Evolutionary conservation across 768 basidiomycete genomes (phyloP).

Genomic region (Lepiota brunneoincarnata): DNA sequence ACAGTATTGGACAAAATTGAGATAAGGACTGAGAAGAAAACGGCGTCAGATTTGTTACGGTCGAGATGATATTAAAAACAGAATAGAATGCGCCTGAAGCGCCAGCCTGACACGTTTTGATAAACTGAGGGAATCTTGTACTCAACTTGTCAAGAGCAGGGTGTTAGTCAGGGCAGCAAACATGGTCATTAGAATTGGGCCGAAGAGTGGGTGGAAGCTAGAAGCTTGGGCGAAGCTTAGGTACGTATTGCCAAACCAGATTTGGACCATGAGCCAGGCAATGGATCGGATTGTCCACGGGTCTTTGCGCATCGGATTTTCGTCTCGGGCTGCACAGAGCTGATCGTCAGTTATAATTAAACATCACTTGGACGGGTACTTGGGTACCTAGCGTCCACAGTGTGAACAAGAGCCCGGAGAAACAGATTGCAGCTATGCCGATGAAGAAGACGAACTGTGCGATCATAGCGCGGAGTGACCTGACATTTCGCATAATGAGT

Average conservation of each 20-base stretch:
- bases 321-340: slow-evolving; percentile 23
- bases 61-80: neutral
- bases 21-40: slow-evolving; percentile 58
- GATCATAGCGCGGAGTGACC: slow-evolving; percentile 81
- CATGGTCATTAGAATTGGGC: slow-evolving; percentile 74
- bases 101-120: slow-evolving; percentile 5
- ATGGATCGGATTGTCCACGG: slow-evolving; percentile 48
- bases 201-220: slow-evolving; percentile 68
- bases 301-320: slow-evolving; percentile 20
- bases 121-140: neutral
- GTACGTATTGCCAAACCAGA: slow-evolving; percentile 82
- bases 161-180: slow-evolving; percentile 82
- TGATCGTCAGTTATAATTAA: neutral
- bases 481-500: slow-evolving; percentile 22
- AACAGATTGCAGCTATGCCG: slow-evolving; percentile 71
- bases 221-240: slow-evolving; percentile 54
- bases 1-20: slow-evolving; percentile 91
- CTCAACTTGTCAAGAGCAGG: slow-evolving; percentile 70
- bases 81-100: neutral
- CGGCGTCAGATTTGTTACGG: neutral
- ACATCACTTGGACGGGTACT: neutral
- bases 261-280: slow-evolving; percentile 82
- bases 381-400: slow-evolving; percentile 43
- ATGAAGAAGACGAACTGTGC: slow-evolving; percentile 79
- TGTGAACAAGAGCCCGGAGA: slow-evolving; percentile 68